Base-by-base conservation (phyloP, 2,329 filamentous ascomycete species). In the Ophiostoma tasmaniense region DNA sequence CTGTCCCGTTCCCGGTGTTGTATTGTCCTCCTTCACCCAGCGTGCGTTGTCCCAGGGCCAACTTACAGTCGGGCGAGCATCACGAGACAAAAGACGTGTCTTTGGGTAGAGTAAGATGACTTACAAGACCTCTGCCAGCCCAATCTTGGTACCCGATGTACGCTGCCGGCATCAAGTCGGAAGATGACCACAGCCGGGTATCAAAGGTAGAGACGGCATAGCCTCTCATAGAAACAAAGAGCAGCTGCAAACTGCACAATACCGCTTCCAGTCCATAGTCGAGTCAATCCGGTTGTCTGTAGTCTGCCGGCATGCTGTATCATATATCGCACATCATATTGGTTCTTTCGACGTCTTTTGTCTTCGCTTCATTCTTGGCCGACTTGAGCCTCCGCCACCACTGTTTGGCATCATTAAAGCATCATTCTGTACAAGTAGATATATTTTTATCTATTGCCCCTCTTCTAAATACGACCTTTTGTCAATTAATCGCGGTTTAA, bases 1-100 rank as follows among this genome's bases (percentile, higher is more conserved):
- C 62, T 68, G 33, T 68, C 67, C 67, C 67, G 67, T 35, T 55
- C 59, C 25, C 59, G 20, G 28, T 8, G 28, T 61, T 61, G 55
- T 61, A 61, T 61, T 14, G 11, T 39, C 11, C 37, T 14, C 37
- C 10, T 39, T 13, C 13, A 10, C 50, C 50, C 50, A 25, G 50
- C 22, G n/a, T 55, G 50, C 7, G 50, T 22, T 55, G 50, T 55
- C 50, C 50, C 50, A 25, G 22, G 50, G 22, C 50, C 50, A 55
- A 25, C 50, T 55, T 22, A 25, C 17, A 13, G 14, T 50, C 22
- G 45, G 45, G 45, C 45, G 20, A 50, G 45, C 20, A 14, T 39
- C 37, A 39, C 37, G 37, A 39, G 37, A 39, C 37, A 39, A 20
- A 22, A 28, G 22, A 55, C 50, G 13, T 50, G 20, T 6, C 20